Evolutionary conservation across 805 yeast species (phyloP), one percentile per base, ranked within the genome.

Genomic region (Vanderwaltozyma polyspora): DNA sequence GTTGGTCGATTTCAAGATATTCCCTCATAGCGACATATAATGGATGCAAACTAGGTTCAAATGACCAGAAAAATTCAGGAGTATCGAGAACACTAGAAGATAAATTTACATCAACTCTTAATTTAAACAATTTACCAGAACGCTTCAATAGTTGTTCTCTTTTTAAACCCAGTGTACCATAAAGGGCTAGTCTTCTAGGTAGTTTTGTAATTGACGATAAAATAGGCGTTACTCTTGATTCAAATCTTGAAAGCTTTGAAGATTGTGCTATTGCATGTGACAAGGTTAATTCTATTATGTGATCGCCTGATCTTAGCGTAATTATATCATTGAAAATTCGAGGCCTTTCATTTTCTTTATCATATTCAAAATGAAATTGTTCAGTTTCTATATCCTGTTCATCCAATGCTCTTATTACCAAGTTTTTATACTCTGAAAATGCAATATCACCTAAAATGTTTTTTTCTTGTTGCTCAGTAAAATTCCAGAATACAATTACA

Each of bases 401-500:
- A 42, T 76, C 77, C 19, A 80, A 67, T 1, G 95, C 91, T 34
- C 82, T 70, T 3, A 80, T 64, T 19, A 81, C 72, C 16, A 86
- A 60, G 9, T 68, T 60, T 55, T 63, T 67, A 12, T 58, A 63
- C 21, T 66, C 68, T 14, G 70, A 66, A 49, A 70, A 70, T 25
- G 74, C 80, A 42, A 91, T 65, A 51, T 91, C 98, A 1, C 96
- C 97, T 36, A 91, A 67, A 14, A 91, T 75, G 48, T 89, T 91
- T 62, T 86, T 86, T 50, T 91, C 98, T 52, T 91, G 95, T 6
- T 73, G 66, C 52, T 86, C 95, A 3, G 89, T 76, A 47, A 91
- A 86, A 51, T 91, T 91, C 98, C 98, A 91, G 51, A 91, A 87
- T 15, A 91, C 96, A n/a, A 91, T 85, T 11, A 89, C 94, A 15